A percentile compares a stretch with the other conserved stretches of the same genome.
These are phyloP conservation scores for Aspergillus novoparasiticus DNA, from an alignment of 2,329 filamentous ascomycete species.

Conservation along the genomic window DNA sequence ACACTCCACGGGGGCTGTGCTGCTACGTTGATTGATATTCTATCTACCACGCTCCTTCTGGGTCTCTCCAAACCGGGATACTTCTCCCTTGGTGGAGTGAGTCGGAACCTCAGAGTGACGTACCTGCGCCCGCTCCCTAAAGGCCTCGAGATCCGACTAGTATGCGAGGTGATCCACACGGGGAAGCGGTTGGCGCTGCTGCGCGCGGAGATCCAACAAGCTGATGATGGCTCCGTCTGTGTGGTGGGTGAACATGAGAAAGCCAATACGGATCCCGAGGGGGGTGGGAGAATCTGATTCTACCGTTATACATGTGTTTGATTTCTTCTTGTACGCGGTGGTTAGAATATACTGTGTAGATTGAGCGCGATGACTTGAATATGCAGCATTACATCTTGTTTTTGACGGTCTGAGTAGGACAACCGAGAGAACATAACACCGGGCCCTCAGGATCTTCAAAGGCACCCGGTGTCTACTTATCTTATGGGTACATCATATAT, in stretches of 20 bases:
- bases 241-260: slow-evolving; percentile 67
- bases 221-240: slow-evolving; percentile 56
- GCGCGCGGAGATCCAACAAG: slow-evolving; percentile 57
- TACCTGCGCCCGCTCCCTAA: slow-evolving; percentile 65
- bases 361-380: neutral
- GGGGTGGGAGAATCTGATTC: slow-evolving; percentile 18
- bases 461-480: neutral
- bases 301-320: neutral
- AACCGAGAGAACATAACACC: neutral
- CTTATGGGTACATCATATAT: neutral
- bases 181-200: slow-evolving; percentile 59
- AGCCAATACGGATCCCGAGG: slow-evolving; percentile 58
- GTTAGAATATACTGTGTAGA: neutral
- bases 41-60: slow-evolving; percentile 62
- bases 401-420: neutral
- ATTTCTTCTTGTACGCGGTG: neutral
- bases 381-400: neutral
- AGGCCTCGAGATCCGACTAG: slow-evolving; percentile 56
- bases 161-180: slow-evolving; percentile 60
- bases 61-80: slow-evolving; percentile 61
- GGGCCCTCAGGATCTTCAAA: neutral
- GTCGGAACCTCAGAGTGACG: slow-evolving; percentile 66
- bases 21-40: slow-evolving; percentile 68
- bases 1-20: slow-evolving; percentile 86
- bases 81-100: slow-evolving; percentile 66